Percentiles rank a stretch among this genome's conserved stretches.
Conservation (phyloP, 1,284 basidiomycete genomes). For the Naganishia sp. region DNA sequence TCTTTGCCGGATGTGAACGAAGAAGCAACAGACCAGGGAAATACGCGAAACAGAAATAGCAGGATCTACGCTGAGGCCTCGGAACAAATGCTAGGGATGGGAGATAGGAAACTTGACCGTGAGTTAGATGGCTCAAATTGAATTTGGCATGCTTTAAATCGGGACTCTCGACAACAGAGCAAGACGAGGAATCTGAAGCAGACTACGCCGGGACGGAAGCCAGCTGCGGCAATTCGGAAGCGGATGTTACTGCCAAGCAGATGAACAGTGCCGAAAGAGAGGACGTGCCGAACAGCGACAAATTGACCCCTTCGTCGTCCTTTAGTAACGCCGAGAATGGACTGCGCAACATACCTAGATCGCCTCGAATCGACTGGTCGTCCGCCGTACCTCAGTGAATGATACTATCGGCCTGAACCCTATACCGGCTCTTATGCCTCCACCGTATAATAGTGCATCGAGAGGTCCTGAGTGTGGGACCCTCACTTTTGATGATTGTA, state of each 20-base stretch:
- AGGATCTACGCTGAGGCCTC: conserved; percentile 51
- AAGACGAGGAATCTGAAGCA: conserved; percentile 29
- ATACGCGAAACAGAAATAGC: conserved; percentile 48
- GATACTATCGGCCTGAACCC: neutral
- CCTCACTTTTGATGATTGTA: neutral
- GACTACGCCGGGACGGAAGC: conserved; percentile 15
- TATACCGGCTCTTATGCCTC: conserved; percentile 1
- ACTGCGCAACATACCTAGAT: conserved; percentile 23
- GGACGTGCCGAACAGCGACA: neutral
- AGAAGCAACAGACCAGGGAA: neutral
- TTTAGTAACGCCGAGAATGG: conserved; percentile 7
- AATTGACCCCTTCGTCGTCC: conserved; percentile 10
- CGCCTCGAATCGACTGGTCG: conserved; percentile 24
- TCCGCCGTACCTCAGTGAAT: neutral
- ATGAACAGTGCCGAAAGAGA: neutral
- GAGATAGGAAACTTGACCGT: conserved; percentile 48
- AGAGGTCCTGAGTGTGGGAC: neutral
- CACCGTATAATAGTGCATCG: conserved; percentile 20
- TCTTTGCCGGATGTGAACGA: neutral
- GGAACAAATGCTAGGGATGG: conserved; percentile 49
- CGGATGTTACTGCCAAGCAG: conserved; percentile 16
- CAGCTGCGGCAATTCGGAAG: neutral
- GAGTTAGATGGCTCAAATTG: conserved; percentile 1
- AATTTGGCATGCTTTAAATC: neutral
- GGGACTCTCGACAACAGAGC: neutral